Conservation (phyloP, 2,329 filamentous ascomycete genomes). For the Delphinella strobiligena region DNA sequence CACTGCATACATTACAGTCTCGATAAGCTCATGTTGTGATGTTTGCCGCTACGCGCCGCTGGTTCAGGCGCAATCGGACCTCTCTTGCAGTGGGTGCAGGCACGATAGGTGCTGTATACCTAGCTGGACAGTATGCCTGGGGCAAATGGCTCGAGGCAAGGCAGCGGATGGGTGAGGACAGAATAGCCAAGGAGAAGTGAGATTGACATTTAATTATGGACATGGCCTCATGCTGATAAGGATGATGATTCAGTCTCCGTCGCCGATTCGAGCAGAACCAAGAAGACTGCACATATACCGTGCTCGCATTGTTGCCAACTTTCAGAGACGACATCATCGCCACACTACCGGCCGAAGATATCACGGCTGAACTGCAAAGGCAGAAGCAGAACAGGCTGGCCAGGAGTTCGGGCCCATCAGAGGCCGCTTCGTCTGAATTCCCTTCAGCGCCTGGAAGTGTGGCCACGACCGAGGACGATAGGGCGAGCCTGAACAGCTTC, state of each 20-base stretch:
- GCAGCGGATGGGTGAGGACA: slow-evolving; percentile 92
- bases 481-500: slow-evolving; percentile 60
- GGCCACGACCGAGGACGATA: slow-evolving; percentile 72
- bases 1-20: not conserved
- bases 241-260: slow-evolving; percentile 52
- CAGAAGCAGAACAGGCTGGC: slow-evolving; percentile 68
- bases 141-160: slow-evolving; percentile 84
- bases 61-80: slow-evolving; percentile 85
- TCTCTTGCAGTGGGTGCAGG: slow-evolving; percentile 80
- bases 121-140: slow-evolving; percentile 85
- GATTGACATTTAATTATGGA: not conserved
- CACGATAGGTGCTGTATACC: slow-evolving; percentile 77
- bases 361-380: slow-evolving; percentile 86
- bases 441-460: slow-evolving; percentile 51
- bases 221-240: not conserved
- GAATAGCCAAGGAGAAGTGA: slow-evolving; percentile 93
- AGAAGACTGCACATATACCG: slow-evolving; percentile 95
- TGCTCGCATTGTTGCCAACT: slow-evolving; percentile 87
- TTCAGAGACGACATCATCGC: slow-evolving; percentile 81
- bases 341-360: slow-evolving; percentile 79
- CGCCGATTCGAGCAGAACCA: slow-evolving; percentile 98
- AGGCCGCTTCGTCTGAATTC: slow-evolving; percentile 44
- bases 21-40: slow-evolving; percentile 27
- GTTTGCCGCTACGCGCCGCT: slow-evolving; percentile 68
- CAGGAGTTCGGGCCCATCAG: slow-evolving; percentile 44